Percentiles rank a stretch among this genome's conserved stretches.
Conservation (phyloP, 2,329 filamentous ascomycete genomes). For the Neofusicoccum cordaticola region DNA sequence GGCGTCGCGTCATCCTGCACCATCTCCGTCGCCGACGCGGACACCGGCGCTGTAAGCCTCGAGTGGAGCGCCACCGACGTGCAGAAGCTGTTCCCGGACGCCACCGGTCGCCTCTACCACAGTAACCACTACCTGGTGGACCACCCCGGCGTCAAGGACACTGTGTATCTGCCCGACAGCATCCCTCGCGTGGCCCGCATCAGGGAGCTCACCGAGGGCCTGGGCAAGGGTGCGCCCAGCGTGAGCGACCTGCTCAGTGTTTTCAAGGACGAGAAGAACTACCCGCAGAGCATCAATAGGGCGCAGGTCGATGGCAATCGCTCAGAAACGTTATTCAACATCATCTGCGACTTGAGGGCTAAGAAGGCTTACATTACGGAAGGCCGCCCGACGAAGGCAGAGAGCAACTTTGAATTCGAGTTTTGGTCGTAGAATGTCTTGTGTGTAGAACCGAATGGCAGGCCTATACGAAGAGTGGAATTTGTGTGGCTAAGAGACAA, state of each 20-base stretch:
- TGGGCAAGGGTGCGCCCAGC: constrained; percentile 27
- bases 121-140: constrained; percentile 43
- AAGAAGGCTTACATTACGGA: constrained; percentile 29
- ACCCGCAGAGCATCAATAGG: constrained; percentile 30
- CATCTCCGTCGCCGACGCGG: constrained; percentile 52
- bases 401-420: constrained; percentile 26
- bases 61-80: constrained; percentile 39
- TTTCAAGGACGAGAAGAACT: constrained; percentile 14
- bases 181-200: constrained; percentile 37
- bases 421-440: constrained; percentile 9
- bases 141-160: constrained; percentile 41
- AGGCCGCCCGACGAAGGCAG: constrained; percentile 31
- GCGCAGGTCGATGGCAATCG: not conserved
- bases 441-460: too few species aligned
- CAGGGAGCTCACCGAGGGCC: constrained; percentile 26
- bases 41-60: constrained; percentile 44
- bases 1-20: constrained; percentile 55
- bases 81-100: constrained; percentile 28
- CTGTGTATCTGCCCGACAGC: constrained; percentile 44
- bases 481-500: too few species aligned
- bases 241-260: constrained; percentile 27
- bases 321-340: constrained; percentile 29
- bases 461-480: too few species aligned
- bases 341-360: constrained; percentile 36
- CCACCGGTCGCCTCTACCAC: constrained; percentile 30